Evolutionary conservation across 2,329 filamentous ascomycete species (phyloP).

Genomic region (Penicillium sp.): DNA sequence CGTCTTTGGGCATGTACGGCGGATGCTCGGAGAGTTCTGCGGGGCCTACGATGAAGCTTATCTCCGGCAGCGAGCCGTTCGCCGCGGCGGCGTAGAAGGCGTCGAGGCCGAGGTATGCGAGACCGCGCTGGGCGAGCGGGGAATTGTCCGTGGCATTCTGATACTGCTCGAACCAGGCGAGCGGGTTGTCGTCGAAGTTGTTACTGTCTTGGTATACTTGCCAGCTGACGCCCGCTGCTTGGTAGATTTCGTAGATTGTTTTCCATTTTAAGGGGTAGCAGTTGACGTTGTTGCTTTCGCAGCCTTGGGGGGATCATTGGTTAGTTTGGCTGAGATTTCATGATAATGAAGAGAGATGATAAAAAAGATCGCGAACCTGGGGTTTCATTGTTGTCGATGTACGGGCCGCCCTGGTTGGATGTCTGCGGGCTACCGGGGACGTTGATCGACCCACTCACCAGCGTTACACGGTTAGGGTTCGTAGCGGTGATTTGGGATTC

Average conservation of each 20-base stretch:
- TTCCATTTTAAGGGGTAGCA: slow-evolving; percentile 62
- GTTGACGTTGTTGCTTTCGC: slow-evolving; percentile 51
- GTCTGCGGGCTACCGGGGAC: slow-evolving; percentile 53
- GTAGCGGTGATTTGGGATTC: slow-evolving; percentile 59
- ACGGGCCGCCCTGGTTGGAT: slow-evolving; percentile 51
- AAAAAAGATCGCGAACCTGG: slow-evolving; percentile 42
- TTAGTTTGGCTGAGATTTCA: too few relatives aligned
- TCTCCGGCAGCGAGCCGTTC: slow-evolving; percentile 56
- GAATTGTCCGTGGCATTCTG: slow-evolving; percentile 51
- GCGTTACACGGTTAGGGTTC: slow-evolving; percentile 58
- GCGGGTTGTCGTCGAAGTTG: slow-evolving; percentile 61
- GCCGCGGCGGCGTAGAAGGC: slow-evolving; percentile 57
- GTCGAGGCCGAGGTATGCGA: slow-evolving; percentile 54
- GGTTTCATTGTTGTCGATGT: slow-evolving; percentile 58
- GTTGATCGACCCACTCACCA: slow-evolving; percentile 59
- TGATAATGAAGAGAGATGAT: background rate
- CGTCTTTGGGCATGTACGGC: slow-evolving; percentile 58
- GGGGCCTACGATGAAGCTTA: slow-evolving; percentile 58
- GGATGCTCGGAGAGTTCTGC: slow-evolving; percentile 59
- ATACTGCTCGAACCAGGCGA: slow-evolving; percentile 60
- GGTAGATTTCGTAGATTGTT: slow-evolving; percentile 55
- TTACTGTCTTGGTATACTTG: slow-evolving; percentile 56
- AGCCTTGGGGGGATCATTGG: slow-evolving; percentile 36
- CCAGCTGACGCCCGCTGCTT: slow-evolving; percentile 57
- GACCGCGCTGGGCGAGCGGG: slow-evolving; percentile 51